Conservation (phyloP, 805 yeast genomes). For the Teunomyces barrocoloradensis region DNA sequence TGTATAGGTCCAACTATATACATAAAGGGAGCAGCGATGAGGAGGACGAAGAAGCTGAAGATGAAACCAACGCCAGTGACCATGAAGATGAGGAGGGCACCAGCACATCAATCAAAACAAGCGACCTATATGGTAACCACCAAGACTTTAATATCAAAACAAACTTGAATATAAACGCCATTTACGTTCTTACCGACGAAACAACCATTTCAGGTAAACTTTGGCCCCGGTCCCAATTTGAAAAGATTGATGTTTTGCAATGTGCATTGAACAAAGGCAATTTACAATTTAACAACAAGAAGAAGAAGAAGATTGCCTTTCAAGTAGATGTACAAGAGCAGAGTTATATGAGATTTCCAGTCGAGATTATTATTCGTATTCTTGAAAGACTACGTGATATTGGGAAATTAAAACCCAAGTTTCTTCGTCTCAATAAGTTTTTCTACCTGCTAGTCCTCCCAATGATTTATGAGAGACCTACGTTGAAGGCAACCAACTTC, state of each 20-base stretch:
- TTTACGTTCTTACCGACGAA: slow-evolving; percentile 31
- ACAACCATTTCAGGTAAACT: slow-evolving; percentile 20
- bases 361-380: slow-evolving; percentile 32
- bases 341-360: slow-evolving; percentile 35
- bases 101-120: not conserved
- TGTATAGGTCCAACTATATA: slow-evolving; percentile 43
- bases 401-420: slow-evolving; percentile 43
- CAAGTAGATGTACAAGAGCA: slow-evolving; percentile 13
- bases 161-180: slow-evolving; percentile 28
- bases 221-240: slow-evolving; percentile 53
- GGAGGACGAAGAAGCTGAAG: slow-evolving; percentile 13
- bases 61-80: slow-evolving; percentile 18
- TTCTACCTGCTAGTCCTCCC: slow-evolving; percentile 65
- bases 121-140: slow-evolving; percentile 19
- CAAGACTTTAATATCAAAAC: slow-evolving; percentile 24
- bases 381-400: slow-evolving; percentile 26
- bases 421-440: slow-evolving; percentile 56
- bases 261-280: slow-evolving; percentile 29
- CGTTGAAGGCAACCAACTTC: slow-evolving; percentile 65
- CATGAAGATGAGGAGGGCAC: slow-evolving; percentile 9
- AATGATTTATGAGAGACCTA: slow-evolving; percentile 62
- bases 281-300: slow-evolving; percentile 14
- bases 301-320: slow-evolving; percentile 11
- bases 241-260: slow-evolving; percentile 47
- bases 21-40: slow-evolving; percentile 25